Conservation (phyloP, 176 grass and related monocot species). For the Bonia amplexicaulis region DNA sequence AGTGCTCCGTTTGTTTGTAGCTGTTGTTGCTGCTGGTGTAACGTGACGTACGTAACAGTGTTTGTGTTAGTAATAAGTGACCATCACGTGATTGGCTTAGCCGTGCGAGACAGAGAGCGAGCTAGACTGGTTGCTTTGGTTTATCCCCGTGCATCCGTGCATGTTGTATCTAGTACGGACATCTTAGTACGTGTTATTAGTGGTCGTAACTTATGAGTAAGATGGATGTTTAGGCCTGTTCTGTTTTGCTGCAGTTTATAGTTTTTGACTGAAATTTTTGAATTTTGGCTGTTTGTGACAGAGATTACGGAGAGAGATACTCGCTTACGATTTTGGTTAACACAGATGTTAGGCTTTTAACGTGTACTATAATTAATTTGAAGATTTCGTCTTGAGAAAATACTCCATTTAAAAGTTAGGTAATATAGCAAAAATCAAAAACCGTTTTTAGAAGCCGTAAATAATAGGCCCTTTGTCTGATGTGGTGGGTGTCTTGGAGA, state of each 20-base stretch:
- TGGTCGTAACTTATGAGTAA: slow-evolving; percentile 22
- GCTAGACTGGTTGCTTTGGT: slow-evolving; percentile 10
- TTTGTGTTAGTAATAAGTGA: slow-evolving; percentile 30
- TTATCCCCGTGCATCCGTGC: slow-evolving; percentile 25
- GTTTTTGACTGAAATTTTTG: too few species aligned
- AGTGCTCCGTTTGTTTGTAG: slow-evolving; percentile 21
- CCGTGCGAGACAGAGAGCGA: background rate
- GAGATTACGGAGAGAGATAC: too few species aligned
- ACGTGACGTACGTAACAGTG: slow-evolving; percentile 30
- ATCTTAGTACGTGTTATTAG: slow-evolving; percentile 2
- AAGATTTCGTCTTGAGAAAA: too few species aligned
- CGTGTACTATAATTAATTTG: too few species aligned
- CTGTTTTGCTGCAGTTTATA: too few species aligned
- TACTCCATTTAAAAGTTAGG: too few species aligned
- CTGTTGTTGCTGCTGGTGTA: background rate
- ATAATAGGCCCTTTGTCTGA: too few species aligned
- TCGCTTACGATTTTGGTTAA: too few species aligned
- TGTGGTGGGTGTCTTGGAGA: background rate
- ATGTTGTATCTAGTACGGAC: slow-evolving; percentile 34
- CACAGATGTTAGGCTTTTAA: too few species aligned
- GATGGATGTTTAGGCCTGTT: background rate
- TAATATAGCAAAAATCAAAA: too few species aligned
- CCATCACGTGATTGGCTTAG: slow-evolving; percentile 38
- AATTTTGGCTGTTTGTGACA: too few species aligned
- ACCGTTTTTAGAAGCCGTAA: too few species aligned